These are phyloP conservation scores for Reticulascus tulasneorum DNA, from an alignment of 2,329 filamentous ascomycete genomes.

Conservation along the genomic window DNA sequence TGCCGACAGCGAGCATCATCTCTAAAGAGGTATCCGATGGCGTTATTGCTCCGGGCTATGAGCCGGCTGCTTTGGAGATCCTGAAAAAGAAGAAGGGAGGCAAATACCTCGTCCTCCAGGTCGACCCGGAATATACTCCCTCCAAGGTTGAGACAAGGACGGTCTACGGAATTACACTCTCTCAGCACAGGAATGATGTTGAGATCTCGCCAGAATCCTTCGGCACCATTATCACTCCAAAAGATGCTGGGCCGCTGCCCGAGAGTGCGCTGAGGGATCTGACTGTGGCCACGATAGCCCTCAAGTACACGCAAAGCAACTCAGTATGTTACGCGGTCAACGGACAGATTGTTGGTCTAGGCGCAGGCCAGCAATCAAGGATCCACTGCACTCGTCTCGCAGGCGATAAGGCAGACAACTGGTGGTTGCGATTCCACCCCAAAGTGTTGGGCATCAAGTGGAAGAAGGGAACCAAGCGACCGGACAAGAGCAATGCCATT, in stretches of 20 bases:
- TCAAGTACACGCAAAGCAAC: conserved; percentile 99
- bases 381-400: conserved; percentile 98
- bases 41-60: conserved; percentile 86
- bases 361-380: conserved; percentile 92
- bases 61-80: conserved; percentile 80
- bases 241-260: conserved; percentile 67
- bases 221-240: conserved; percentile 79
- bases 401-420: conserved; percentile 98
- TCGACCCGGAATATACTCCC: conserved; percentile 83
- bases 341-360: conserved; percentile 89
- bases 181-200: conserved; percentile 90
- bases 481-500: conserved; percentile 97
- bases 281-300: conserved; percentile 90
- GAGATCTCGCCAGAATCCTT: conserved; percentile 84
- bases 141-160: conserved; percentile 78
- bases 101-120: conserved; percentile 93
- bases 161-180: conserved; percentile 83
- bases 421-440: conserved; percentile 98
- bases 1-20: conserved; percentile 95
- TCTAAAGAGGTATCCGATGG: conserved; percentile 96
- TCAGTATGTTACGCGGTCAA: conserved; percentile 96
- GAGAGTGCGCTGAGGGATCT: conserved; percentile 83
- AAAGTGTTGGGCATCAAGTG: conserved; percentile 85
- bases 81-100: conserved; percentile 98
- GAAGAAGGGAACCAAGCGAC: conserved; percentile 95